Conservation (phyloP, 768 basidiomycete species). For the Tulasnella sp. region DNA sequence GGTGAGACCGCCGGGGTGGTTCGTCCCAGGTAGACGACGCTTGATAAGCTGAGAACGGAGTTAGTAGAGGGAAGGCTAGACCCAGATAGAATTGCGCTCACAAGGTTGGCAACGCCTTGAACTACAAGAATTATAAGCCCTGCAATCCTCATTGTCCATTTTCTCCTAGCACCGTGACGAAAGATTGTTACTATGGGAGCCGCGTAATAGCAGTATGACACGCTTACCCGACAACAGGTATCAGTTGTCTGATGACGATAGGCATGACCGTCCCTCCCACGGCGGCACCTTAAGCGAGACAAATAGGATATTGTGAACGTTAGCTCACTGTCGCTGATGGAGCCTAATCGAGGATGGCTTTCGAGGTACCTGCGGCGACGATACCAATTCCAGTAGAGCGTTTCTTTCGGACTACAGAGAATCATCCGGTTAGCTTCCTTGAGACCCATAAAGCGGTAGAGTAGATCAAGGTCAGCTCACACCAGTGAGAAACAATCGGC, state of each 20-base stretch:
- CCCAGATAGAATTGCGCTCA: slow-evolving; percentile 19
- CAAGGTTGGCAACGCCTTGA: slow-evolving; percentile 20
- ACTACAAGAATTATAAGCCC: slow-evolving; percentile 18
- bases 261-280: slow-evolving; percentile 25
- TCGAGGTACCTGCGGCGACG: slow-evolving; percentile 50
- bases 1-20: slow-evolving; percentile 15
- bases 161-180: no score
- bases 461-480: slow-evolving; percentile 27
- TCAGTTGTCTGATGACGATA: slow-evolving; percentile 18
- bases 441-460: no score
- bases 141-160: slow-evolving; percentile 19
- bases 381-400: slow-evolving; percentile 49
- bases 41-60: slow-evolving; percentile 16
- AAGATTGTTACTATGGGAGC: no score
- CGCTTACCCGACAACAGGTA: slow-evolving; percentile 17
- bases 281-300: slow-evolving; percentile 11
- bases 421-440: no score
- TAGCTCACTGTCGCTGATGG: slow-evolving; percentile 36
- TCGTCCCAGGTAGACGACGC: slow-evolving; percentile 2
- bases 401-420: slow-evolving; percentile 23
- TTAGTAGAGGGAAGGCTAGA: background rate
- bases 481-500: slow-evolving; percentile 61
- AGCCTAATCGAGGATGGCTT: no score
- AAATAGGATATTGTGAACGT: slow-evolving; percentile 39
- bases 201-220: no score